Evolutionary conservation across 208 protist species (phyloP).

Genomic region (Crithidia bombi): DNA sequence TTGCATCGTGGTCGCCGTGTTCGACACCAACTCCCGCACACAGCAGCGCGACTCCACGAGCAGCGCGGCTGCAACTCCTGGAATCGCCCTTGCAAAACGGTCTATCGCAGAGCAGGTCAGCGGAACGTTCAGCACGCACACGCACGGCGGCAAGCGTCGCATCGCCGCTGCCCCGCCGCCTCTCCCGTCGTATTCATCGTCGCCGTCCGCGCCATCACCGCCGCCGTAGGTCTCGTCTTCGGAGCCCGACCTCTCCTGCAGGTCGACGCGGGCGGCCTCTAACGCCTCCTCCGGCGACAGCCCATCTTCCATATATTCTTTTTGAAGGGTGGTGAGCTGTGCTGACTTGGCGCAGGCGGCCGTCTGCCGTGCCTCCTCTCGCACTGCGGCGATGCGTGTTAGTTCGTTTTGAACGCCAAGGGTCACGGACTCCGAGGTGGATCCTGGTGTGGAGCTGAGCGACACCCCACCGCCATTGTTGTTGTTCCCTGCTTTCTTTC

Average conservation of each 20-base stretch:
- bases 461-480: neutral
- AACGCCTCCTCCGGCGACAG: slow-evolving; percentile 56
- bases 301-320: slow-evolving; percentile 80
- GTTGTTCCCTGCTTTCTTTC: slow-evolving; percentile 20
- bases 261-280: slow-evolving; percentile 44
- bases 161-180: slow-evolving; percentile 2
- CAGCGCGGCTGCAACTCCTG: slow-evolving; percentile 18
- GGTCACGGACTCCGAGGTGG: slow-evolving; percentile 1
- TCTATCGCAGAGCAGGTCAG: slow-evolving; percentile 9
- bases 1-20: neutral
- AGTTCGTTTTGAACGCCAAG: slow-evolving; percentile 42
- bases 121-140: slow-evolving; percentile 23
- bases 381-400: slow-evolving; percentile 48
- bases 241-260: slow-evolving; percentile 41
- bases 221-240: slow-evolving; percentile 32
- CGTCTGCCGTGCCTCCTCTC: slow-evolving; percentile 44
- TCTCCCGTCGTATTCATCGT: slow-evolving; percentile 12
- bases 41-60: slow-evolving; percentile 29
- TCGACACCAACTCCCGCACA: slow-evolving; percentile 22
- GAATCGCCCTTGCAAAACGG: slow-evolving; percentile 14
- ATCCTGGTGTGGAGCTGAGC: neutral
- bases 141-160: slow-evolving; percentile 41
- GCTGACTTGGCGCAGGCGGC: slow-evolving; percentile 33
- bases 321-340: slow-evolving; percentile 36
- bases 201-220: slow-evolving; percentile 2